These are phyloP conservation scores for Suhomyces choctaworum DNA, from an alignment of 1,139 yeast genomes.

Conservation along the genomic window DNA sequence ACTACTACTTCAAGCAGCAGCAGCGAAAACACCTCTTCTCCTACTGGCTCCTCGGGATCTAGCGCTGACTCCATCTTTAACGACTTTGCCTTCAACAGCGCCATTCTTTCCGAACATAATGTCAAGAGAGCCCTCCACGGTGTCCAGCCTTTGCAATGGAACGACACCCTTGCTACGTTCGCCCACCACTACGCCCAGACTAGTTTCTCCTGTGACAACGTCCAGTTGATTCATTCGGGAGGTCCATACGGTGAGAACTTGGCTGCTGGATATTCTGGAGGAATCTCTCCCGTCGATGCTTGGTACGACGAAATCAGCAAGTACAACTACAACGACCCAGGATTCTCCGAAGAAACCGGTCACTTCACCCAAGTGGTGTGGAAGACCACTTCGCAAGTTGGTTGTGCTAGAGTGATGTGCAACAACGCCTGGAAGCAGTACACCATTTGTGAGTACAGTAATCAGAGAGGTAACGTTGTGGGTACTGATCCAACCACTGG, in stretches of 20 bases:
- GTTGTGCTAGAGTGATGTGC: constrained; percentile 63
- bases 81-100: constrained; percentile 16
- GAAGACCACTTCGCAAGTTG: constrained; percentile 55
- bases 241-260: constrained; percentile 63
- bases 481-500: constrained; percentile 36
- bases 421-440: constrained; percentile 53
- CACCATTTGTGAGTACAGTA: constrained; percentile 65
- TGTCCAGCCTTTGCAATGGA: constrained; percentile 50
- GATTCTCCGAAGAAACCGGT: constrained; percentile 47
- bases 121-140: constrained; percentile 55
- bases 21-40: constrained; percentile 4
- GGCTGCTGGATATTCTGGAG: constrained; percentile 52
- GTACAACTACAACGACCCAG: constrained; percentile 51
- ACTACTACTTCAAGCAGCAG: constrained; percentile 3
- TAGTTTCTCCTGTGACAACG: constrained; percentile 52
- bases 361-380: constrained; percentile 76
- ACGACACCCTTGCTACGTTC: constrained; percentile 44
- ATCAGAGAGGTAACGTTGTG: constrained; percentile 59
- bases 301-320: constrained; percentile 64
- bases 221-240: constrained; percentile 50
- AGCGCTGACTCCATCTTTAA: constrained; percentile 11
- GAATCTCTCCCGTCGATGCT: constrained; percentile 55
- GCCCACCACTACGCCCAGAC: constrained; percentile 48
- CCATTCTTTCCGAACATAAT: constrained; percentile 52
- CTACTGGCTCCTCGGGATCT: constrained; percentile 3